Conservation (phyloP, 108 stramenopile species). For the Fistulifera pelliculosa region DNA sequence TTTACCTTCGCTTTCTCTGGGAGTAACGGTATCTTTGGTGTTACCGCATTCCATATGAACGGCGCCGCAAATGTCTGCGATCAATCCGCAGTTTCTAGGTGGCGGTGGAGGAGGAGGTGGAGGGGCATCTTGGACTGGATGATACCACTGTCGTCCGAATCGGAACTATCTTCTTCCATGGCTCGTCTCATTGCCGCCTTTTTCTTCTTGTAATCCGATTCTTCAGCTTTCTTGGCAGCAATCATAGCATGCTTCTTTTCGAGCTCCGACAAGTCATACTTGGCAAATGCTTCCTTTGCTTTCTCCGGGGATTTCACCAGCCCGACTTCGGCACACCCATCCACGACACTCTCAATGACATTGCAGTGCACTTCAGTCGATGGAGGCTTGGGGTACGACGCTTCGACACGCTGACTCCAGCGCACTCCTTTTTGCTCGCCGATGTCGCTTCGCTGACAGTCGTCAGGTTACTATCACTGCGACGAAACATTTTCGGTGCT, state of each 20-base stretch:
- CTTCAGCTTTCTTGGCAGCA: no score
- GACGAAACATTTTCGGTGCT: slow-evolving; percentile 7
- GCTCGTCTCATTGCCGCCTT: no score
- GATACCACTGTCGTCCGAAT: no score
- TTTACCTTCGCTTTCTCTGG: neutral
- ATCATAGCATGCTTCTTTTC: no score
- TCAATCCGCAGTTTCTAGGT: slow-evolving; percentile 3
- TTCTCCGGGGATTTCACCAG: neutral
- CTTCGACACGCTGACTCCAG: slow-evolving; percentile 8
- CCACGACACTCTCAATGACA: neutral
- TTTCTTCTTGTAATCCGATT: no score
- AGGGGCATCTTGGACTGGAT: neutral
- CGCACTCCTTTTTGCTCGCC: slow-evolving; percentile 5
- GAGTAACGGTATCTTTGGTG: neutral
- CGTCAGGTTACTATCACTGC: slow-evolving; percentile 1
- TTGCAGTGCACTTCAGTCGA: slow-evolving; percentile 5
- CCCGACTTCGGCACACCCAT: slow-evolving; percentile 8
- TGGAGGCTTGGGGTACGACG: neutral
- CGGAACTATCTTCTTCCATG: no score
- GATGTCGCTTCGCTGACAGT: no score
- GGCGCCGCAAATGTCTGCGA: slow-evolving; percentile 8
- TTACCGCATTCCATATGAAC: slow-evolving; percentile 5
- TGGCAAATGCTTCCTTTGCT: neutral
- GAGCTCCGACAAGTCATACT: neutral
- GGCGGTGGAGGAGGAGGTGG: slow-evolving; percentile 8